These are phyloP conservation scores for Candida succiphila DNA, from an alignment of 805 yeast genomes.

Conservation along the genomic window DNA sequence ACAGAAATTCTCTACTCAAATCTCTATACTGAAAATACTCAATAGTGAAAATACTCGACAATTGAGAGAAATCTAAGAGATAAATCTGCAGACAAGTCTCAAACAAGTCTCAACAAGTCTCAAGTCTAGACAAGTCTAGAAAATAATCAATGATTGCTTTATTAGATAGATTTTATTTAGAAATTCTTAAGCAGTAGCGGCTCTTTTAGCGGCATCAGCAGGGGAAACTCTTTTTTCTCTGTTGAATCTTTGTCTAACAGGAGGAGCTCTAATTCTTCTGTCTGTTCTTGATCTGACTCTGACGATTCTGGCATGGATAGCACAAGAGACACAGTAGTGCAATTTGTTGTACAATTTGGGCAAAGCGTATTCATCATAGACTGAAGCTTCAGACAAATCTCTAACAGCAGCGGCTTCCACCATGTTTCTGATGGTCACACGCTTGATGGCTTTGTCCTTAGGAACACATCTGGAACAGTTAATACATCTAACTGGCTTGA, in stretches of 20 bases:
- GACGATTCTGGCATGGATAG: slow-evolving; percentile 99
- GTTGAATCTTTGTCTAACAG: slow-evolving; percentile 98
- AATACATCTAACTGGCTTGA: slow-evolving; percentile 98
- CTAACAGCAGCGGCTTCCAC: slow-evolving; percentile 99
- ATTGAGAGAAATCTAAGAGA: too few relatives aligned
- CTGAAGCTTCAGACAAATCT: slow-evolving; percentile 99
- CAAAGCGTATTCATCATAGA: slow-evolving; percentile 97
- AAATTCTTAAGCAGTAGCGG: too few relatives aligned
- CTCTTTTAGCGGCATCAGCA: slow-evolving; percentile 95
- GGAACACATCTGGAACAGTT: slow-evolving; percentile 99
- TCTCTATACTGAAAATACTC: too few relatives aligned
- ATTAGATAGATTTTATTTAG: too few relatives aligned
- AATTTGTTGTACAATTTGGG: slow-evolving; percentile 99
- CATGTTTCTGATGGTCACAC: slow-evolving; percentile 99
- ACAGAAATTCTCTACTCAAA: too few relatives aligned
- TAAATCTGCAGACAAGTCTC: too few relatives aligned
- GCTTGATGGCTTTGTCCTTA: slow-evolving; percentile 99
- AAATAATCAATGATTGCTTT: too few relatives aligned
- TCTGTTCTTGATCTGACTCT: slow-evolving; percentile 99
- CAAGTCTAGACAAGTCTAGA: too few relatives aligned
- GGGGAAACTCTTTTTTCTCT: slow-evolving; percentile 94
- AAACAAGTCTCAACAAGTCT: too few relatives aligned
- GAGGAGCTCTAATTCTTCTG: slow-evolving; percentile 99
- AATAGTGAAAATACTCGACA: too few relatives aligned
- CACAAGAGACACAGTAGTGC: slow-evolving; percentile 99